These are phyloP conservation scores for Ceratocystis destructans DNA, from an alignment of 2,329 filamentous ascomycete genomes.

Conservation along the genomic window DNA sequence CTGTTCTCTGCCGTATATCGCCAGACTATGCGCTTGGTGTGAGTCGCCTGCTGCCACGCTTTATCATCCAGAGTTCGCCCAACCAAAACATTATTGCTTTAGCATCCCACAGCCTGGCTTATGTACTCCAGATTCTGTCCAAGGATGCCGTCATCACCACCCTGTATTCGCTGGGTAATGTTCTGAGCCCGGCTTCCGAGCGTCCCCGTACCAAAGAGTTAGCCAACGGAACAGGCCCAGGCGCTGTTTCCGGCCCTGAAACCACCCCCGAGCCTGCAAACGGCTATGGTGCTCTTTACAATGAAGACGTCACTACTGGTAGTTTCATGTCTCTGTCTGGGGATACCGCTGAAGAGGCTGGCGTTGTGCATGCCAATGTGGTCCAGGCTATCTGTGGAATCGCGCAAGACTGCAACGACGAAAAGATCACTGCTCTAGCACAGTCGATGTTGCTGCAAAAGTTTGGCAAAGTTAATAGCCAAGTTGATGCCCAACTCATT, in stretches of 20 bases:
- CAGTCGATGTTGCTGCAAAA: constrained; percentile 97
- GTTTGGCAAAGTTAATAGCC: constrained; percentile 65
- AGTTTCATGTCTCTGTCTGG: constrained; percentile 69
- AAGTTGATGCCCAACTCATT: constrained; percentile 75
- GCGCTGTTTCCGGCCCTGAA: constrained; percentile 25
- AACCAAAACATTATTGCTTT: constrained; percentile 55
- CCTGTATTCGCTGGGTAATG: constrained; percentile 90
- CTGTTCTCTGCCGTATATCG: constrained; percentile 63
- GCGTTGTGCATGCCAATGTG: constrained; percentile 69
- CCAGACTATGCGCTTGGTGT: constrained; percentile 59
- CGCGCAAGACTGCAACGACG: constrained; percentile 64
- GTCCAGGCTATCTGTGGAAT: constrained; percentile 92
- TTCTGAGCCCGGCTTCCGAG: constrained; percentile 61
- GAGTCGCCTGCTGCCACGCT: constrained; percentile 66
- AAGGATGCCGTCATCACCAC: constrained; percentile 92
- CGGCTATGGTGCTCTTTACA: constrained; percentile 35
- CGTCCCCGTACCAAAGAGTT: constrained; percentile 30
- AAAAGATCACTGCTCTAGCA: constrained; percentile 83
- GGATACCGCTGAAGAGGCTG: constrained; percentile 64
- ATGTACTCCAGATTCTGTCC: constrained; percentile 66
- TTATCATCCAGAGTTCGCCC: constrained; percentile 73
- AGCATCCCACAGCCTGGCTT: constrained; percentile 74
- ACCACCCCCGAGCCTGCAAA: constrained; percentile 23
- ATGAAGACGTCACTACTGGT: constrained; percentile 46
- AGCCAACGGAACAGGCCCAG: constrained; percentile 35